Evolutionary conservation across 495 filamentous ascomycete genomes (phyloP).

Genomic region (Neurospora tetrasperma): DNA sequence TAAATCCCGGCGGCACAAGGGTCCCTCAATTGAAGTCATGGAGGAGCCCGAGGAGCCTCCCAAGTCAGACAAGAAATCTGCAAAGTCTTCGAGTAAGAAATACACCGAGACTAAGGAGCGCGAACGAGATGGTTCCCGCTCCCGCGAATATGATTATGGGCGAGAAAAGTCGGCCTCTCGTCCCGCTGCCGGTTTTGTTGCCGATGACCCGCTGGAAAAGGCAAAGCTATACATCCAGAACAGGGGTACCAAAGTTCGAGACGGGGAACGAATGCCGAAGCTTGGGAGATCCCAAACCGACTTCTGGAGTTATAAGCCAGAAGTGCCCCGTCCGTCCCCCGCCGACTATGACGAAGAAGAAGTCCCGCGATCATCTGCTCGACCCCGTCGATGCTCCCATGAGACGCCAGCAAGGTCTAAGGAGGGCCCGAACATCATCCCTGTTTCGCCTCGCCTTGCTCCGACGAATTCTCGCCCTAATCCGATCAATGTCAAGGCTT

Average conservation of each 20-base stretch:
- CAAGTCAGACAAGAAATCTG: conserved; percentile 29
- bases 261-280: background rate
- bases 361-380: conserved; percentile 17
- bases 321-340: conserved; percentile 27
- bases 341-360: conserved; percentile 21
- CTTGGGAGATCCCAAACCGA: background rate
- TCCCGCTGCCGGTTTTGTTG: background rate
- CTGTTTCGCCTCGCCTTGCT: conserved; percentile 8
- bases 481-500: conserved; percentile 24
- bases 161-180: conserved; percentile 23
- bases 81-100: conserved; percentile 30
- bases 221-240: background rate
- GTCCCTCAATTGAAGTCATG: conserved; percentile 18
- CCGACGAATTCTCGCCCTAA: conserved; percentile 15
- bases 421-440: conserved; percentile 23
- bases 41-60: conserved; percentile 18
- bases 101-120: conserved; percentile 21
- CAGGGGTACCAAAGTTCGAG: background rate
- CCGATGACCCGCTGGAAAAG: background rate
- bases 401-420: conserved; percentile 25
- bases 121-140: conserved; percentile 20
- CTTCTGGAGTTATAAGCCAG: conserved; percentile 19
- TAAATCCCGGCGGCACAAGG: conserved; percentile 21
- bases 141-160: conserved; percentile 17
- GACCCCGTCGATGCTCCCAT: conserved; percentile 31